A percentile compares a stretch with the other conserved stretches of the same genome.
phyloP scores from a whole-genome alignment of 257 asterid species.

The Primulina eburnea region DNA sequence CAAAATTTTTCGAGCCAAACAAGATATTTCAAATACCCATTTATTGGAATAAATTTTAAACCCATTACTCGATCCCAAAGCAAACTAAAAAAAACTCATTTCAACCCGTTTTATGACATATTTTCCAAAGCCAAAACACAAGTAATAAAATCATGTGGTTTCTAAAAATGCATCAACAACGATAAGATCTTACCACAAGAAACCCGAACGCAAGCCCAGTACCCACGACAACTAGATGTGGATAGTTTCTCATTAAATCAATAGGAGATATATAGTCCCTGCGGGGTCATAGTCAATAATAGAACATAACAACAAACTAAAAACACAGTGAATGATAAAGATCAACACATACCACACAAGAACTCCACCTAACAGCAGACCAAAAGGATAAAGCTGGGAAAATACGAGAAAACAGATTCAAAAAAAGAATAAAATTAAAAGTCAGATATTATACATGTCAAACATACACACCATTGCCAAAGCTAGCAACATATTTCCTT shows the following conservation, averaged over 20 bases:
- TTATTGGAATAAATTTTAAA: background rate
- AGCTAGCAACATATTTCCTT: conserved; percentile 79
- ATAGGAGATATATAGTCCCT: conserved; percentile 75
- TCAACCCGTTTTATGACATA: background rate
- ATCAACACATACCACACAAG: conserved; percentile 59
- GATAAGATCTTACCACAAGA: conserved; percentile 67
- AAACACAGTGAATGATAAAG: conserved; percentile 19
- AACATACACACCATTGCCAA: conserved; percentile 71
- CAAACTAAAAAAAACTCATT: background rate
- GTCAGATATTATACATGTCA: conserved; percentile 7
- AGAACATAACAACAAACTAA: background rate
- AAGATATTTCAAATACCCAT: background rate
- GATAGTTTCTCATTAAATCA: conserved; percentile 52
- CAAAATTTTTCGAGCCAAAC: too few species aligned
- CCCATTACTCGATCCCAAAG: background rate
- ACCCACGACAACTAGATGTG: conserved; percentile 57
- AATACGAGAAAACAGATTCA: conserved; percentile 21
- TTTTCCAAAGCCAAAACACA: background rate
- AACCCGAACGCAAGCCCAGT: conserved; percentile 87
- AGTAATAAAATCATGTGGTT: background rate
- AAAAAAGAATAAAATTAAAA: conserved; percentile 6
- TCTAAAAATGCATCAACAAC: conserved; percentile 15
- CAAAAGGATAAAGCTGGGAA: conserved; percentile 77
- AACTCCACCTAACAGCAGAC: conserved; percentile 71
- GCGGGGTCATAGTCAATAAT: conserved; percentile 25